phyloP scores from a whole-genome alignment of 257 asterid genomes.

The Solanum chmielewskii region DNA sequence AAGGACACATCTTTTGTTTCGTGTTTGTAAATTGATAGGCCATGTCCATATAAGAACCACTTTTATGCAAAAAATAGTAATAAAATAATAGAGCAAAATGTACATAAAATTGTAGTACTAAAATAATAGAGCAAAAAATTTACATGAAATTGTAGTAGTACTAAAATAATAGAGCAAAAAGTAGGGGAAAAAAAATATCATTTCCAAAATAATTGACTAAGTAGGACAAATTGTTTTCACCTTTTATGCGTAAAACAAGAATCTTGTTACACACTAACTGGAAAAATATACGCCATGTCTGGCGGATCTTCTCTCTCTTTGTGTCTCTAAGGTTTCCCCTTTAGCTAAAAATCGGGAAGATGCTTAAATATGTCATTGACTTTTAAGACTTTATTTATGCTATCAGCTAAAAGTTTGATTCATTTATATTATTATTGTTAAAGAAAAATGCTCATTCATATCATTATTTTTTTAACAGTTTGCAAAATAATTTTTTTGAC shows the following conservation, averaged over 20 bases:
- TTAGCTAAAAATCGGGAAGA: fast-evolving
- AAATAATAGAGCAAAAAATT: neutral
- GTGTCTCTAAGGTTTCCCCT: neutral
- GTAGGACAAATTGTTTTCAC: neutral
- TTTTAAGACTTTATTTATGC: no score
- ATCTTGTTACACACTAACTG: neutral
- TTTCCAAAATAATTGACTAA: neutral
- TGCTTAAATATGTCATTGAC: no score
- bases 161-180: neutral
- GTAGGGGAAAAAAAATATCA: fast-evolving
- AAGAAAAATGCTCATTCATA: no score
- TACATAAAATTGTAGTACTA: neutral
- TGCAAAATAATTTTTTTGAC: no score
- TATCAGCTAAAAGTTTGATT: no score
- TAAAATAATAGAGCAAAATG: neutral
- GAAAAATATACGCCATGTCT: neutral
- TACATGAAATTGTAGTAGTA: neutral
- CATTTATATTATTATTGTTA: fast-evolving
- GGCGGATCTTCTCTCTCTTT: neutral
- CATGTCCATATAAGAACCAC: neutral
- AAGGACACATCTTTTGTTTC: neutral
- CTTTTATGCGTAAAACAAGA: neutral
- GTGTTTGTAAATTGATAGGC: neutral
- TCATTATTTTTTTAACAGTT: no score
- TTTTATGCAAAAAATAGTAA: neutral